phyloP scores from a whole-genome alignment of 805 yeast species.

The Suhomyces faveliae region DNA sequence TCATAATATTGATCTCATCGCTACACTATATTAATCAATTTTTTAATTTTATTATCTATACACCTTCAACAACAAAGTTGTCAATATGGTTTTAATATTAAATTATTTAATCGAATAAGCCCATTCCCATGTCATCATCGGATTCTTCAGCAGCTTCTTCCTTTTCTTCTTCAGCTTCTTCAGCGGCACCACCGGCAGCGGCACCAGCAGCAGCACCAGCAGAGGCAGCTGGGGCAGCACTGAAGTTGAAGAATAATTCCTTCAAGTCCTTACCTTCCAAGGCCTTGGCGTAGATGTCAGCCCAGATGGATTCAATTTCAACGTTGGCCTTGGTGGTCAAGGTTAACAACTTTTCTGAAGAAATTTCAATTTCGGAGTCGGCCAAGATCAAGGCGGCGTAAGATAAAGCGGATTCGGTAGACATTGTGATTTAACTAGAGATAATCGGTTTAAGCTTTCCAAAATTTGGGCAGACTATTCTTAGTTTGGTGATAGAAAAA shows the following conservation, averaged over 20 bases:
- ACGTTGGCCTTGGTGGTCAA: conserved; percentile 43
- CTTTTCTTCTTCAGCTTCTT: conserved; percentile 27
- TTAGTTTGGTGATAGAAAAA: conserved; percentile 28
- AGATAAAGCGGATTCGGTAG: conserved; percentile 48
- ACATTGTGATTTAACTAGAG: conserved; percentile 45
- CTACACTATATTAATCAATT: not conserved
- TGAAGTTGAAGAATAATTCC: conserved; percentile 49
- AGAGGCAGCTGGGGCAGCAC: conserved; percentile 45
- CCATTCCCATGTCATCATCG: conserved; percentile 45
- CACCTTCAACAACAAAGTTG: not conserved
- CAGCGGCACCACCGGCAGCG: conserved; percentile 35
- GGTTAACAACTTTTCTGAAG: conserved; percentile 43
- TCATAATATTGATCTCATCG: not conserved
- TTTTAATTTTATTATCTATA: conserved; percentile 1
- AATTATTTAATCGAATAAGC: conserved; percentile 41
- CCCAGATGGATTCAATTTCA: conserved; percentile 47
- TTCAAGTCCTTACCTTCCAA: conserved; percentile 47
- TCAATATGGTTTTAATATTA: not conserved
- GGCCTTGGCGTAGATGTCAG: conserved; percentile 49
- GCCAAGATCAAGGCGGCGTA: conserved; percentile 53
- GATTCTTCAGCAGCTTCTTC: conserved; percentile 35
- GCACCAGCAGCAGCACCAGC: conserved; percentile 38
- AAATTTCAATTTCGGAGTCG: conserved; percentile 46
- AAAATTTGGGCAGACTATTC: conserved; percentile 45
- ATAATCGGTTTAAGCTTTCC: conserved; percentile 47